These are phyloP conservation scores for Fagus sylvatica DNA, from an alignment of 306 rosid species.

Conservation along the genomic window DNA sequence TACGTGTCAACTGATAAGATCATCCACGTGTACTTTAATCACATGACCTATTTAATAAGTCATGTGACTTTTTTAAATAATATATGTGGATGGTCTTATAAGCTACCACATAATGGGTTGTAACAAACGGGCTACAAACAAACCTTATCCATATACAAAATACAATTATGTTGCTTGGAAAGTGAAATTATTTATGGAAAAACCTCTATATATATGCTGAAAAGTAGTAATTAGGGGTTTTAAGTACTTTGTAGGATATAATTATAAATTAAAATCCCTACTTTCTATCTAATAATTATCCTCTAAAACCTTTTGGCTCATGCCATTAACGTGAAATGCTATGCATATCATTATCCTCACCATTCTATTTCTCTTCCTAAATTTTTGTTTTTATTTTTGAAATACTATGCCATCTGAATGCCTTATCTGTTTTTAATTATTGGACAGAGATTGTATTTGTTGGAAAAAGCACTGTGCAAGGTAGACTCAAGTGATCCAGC, in stretches of 20 bases:
- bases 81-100: no score
- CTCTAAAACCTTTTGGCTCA: background rate
- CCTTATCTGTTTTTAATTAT: slow-evolving; percentile 23
- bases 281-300: background rate
- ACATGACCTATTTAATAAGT: no score
- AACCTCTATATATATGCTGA: no score
- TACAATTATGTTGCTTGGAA: background rate
- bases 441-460: slow-evolving; percentile 55
- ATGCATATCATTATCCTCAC: background rate
- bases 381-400: background rate
- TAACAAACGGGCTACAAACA: no score
- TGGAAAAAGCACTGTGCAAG: slow-evolving; percentile 74
- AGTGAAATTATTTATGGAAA: background rate
- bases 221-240: no score
- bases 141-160: no score
- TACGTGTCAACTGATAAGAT: no score
- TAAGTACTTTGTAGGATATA: background rate
- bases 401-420: slow-evolving; percentile 10
- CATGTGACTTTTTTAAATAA: no score
- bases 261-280: background rate
- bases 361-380: background rate
- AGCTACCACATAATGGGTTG: no score
- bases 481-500: slow-evolving; percentile 55
- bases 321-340: background rate
- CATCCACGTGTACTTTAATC: no score